Conservation (phyloP, 768 basidiomycete genomes). For the Tulasnella sp. region DNA sequence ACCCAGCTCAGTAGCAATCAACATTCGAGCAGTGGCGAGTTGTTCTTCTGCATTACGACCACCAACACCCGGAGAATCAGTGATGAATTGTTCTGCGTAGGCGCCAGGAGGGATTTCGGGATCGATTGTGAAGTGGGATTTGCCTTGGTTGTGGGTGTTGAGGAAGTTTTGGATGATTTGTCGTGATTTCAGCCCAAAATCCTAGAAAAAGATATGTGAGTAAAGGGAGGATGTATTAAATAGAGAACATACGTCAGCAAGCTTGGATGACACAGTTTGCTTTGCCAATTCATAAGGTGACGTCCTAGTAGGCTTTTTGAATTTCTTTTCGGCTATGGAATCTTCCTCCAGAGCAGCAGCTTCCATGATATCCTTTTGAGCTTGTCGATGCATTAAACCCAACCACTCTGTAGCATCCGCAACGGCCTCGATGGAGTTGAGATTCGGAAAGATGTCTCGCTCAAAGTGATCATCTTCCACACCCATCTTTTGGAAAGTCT, state of each 20-base stretch:
- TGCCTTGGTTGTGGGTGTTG: constrained; percentile 23
- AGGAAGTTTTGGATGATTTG: constrained; percentile 76
- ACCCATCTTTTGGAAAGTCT: constrained; percentile 55
- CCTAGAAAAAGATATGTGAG: constrained; percentile 32
- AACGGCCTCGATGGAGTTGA: constrained; percentile 77
- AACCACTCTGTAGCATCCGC: constrained; percentile 90
- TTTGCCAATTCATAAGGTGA: constrained; percentile 77
- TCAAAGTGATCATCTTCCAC: constrained; percentile 66
- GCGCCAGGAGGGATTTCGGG: constrained; percentile 64
- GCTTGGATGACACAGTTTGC: constrained; percentile 57
- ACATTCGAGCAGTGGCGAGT: constrained; percentile 61
- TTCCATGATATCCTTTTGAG: constrained; percentile 39
- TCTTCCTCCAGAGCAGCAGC: constrained; percentile 22
- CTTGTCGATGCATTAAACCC: constrained; percentile 65
- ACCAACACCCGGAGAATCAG: constrained; percentile 31
- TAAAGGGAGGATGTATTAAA: not conserved
- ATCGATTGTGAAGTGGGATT: constrained; percentile 72
- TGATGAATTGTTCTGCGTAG: constrained; percentile 77
- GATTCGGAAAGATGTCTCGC: constrained; percentile 47
- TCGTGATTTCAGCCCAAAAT: constrained; percentile 70
- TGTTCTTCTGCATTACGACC: constrained; percentile 51
- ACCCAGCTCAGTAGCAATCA: constrained; percentile 79
- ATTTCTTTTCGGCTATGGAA: constrained; percentile 36
- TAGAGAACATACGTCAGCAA: constrained; percentile 54
- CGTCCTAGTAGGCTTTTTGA: constrained; percentile 70